Evolutionary conservation across 2,329 filamentous ascomycete species (phyloP).

Genomic region (Nemania diffusa): DNA sequence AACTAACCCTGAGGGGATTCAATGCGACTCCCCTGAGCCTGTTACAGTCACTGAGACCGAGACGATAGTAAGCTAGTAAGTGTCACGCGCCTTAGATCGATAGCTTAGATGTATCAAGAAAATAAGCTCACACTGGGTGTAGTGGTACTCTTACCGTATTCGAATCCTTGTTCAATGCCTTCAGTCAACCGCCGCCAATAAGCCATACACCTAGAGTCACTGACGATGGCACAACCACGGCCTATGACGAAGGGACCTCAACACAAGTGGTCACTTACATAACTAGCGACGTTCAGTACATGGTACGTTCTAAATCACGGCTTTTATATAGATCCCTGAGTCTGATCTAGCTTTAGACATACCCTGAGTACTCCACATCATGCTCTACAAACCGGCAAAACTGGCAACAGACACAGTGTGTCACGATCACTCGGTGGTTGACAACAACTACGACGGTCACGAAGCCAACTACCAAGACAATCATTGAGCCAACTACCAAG

Average conservation of each 20-base stretch:
- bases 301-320: slow-evolving; percentile 20
- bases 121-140: slow-evolving; percentile 15
- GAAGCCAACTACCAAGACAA: slow-evolving; percentile 10
- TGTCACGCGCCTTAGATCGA: slow-evolving; percentile 13
- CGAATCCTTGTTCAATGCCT: slow-evolving; percentile 33
- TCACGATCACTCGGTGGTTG: slow-evolving; percentile 29
- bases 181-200: slow-evolving; percentile 20
- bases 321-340: background rate
- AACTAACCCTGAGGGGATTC: slow-evolving; percentile 36
- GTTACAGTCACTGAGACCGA: slow-evolving; percentile 42
- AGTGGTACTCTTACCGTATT: slow-evolving; percentile 41
- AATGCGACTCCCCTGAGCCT: slow-evolving; percentile 24
- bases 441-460: slow-evolving; percentile 21
- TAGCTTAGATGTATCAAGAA: slow-evolving; percentile 21
- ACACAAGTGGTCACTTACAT: slow-evolving; percentile 19
- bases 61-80: slow-evolving; percentile 39
- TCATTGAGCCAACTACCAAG: background rate
- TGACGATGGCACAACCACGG: slow-evolving; percentile 32
- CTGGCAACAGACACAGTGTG: slow-evolving; percentile 16
- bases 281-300: slow-evolving; percentile 20
- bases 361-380: slow-evolving; percentile 28
- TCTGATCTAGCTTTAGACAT: slow-evolving; percentile 31
- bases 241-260: slow-evolving; percentile 33
- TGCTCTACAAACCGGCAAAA: slow-evolving; percentile 1
- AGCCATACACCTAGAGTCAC: slow-evolving; percentile 31